A percentile compares a stretch with the other conserved stretches of the same genome.
phyloP scores from a whole-genome alignment of 306 rosid species.

The Vigna trinervia region DNA sequence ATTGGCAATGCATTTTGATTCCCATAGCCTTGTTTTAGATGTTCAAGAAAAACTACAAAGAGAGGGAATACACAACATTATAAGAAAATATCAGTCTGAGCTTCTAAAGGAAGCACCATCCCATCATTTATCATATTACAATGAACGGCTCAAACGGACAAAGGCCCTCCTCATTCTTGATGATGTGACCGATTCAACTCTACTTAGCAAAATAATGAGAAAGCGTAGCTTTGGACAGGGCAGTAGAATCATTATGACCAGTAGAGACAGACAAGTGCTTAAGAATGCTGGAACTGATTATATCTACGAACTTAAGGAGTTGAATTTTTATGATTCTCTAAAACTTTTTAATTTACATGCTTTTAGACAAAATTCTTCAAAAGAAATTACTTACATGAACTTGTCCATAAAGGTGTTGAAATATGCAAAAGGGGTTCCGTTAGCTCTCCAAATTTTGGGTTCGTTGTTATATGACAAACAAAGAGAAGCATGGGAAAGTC shows the following conservation, averaged over 20 bases:
- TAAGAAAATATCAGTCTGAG: background rate
- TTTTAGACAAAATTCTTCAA: constrained; percentile 26
- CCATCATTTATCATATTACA: background rate
- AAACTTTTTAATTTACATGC: constrained; percentile 42
- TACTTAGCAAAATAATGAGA: constrained; percentile 10
- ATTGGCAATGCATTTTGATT: constrained; percentile 5
- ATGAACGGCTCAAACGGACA: background rate
- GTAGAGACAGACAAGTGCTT: constrained; percentile 41
- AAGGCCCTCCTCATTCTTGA: constrained; percentile 46
- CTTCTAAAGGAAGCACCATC: background rate
- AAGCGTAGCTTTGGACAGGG: background rate
- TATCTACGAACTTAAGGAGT: constrained; percentile 25
- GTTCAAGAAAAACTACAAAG: background rate
- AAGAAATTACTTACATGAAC: background rate
- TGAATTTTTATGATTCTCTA: constrained; percentile 42
- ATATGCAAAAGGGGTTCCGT: constrained; percentile 48
- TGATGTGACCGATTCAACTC: constrained; percentile 4
- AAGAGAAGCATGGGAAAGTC: constrained; percentile 37
- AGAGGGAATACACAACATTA: background rate
- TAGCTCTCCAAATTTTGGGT: constrained; percentile 50
- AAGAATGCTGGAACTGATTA: constrained; percentile 22
- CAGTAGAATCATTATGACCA: constrained; percentile 40
- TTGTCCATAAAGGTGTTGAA: constrained; percentile 3
- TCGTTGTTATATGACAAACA: background rate
- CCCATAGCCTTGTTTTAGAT: background rate